phyloP scores from a whole-genome alignment of 2,329 filamentous ascomycete genomes.

The Chaetothyriales sp. region DNA sequence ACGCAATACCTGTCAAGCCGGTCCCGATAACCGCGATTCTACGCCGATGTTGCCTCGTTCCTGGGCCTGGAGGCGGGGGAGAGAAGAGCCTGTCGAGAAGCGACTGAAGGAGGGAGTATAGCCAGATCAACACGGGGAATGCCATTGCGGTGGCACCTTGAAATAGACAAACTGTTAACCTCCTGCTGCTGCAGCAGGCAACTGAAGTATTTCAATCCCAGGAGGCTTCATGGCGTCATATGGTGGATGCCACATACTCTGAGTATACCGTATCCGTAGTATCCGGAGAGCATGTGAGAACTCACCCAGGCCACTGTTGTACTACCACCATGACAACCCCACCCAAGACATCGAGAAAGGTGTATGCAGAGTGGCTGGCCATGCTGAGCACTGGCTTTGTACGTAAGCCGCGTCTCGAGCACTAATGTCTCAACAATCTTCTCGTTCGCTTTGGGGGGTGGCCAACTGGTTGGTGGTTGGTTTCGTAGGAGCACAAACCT shows the following conservation, averaged over 20 bases:
- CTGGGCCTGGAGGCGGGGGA: slow-evolving; percentile 50
- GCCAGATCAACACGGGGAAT: slow-evolving; percentile 36
- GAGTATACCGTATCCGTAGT: neutral
- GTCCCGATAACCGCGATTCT: slow-evolving; percentile 56
- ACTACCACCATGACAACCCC: neutral
- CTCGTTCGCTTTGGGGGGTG: neutral
- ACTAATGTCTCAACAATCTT: neutral
- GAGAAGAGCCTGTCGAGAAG: slow-evolving; percentile 50
- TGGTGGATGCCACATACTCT: neutral
- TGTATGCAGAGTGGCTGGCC: neutral
- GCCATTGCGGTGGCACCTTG: neutral
- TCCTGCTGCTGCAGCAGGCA: neutral
- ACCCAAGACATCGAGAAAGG: too few relatives aligned
- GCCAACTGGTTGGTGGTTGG: neutral
- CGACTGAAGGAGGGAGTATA: slow-evolving; percentile 53
- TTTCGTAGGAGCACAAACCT: neutral
- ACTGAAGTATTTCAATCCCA: neutral
- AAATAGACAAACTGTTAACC: neutral
- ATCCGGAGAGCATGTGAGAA: neutral
- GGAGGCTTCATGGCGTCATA: neutral
- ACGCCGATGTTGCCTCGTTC: slow-evolving; percentile 42
- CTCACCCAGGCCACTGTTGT: neutral
- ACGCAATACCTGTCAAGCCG: slow-evolving; percentile 59
- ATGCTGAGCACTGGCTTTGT: neutral
- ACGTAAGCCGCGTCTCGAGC: neutral